Conservation (phyloP, 768 basidiomycete genomes). For the Asterophora lycoperdoides region DNA sequence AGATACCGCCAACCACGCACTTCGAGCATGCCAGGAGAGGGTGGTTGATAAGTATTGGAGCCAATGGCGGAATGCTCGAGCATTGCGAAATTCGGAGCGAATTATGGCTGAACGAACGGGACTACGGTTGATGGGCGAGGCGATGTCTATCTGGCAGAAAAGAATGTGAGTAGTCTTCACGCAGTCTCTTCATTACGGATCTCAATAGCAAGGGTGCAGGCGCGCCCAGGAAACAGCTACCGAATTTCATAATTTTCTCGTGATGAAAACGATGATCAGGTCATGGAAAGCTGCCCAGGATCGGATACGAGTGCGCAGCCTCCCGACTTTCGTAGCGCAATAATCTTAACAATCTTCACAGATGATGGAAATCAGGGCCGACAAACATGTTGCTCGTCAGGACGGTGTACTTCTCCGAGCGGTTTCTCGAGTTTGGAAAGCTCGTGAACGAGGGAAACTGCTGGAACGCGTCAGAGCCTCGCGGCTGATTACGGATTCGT, state of each 20-base stretch:
- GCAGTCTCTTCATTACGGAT: not conserved
- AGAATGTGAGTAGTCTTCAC: constrained; percentile 18
- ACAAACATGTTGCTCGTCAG: constrained; percentile 52
- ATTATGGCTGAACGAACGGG: constrained; percentile 40
- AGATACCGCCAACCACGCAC: constrained; percentile 45
- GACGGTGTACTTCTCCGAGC: constrained; percentile 57
- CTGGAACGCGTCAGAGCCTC: constrained; percentile 48
- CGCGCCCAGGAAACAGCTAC: constrained; percentile 40
- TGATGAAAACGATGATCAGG: constrained; percentile 43
- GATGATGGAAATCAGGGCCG: constrained; percentile 53
- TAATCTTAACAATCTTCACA: constrained; percentile 22
- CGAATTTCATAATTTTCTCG: constrained; percentile 34
- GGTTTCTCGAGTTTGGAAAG: constrained; percentile 61
- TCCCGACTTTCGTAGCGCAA: not conserved
- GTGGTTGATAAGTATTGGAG: constrained; percentile 45
- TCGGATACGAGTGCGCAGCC: constrained; percentile 43
- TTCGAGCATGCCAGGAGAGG: constrained; percentile 33
- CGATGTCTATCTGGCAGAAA: constrained; percentile 48
- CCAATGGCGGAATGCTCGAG: constrained; percentile 48
- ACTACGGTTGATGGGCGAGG: constrained; percentile 43
- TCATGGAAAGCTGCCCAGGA: constrained; percentile 54
- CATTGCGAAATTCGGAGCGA: constrained; percentile 43
- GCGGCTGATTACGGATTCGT: constrained; percentile 42
- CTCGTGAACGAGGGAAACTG: constrained; percentile 56
- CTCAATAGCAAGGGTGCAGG: constrained; percentile 27